These are phyloP conservation scores for Calonectria naviculata DNA, from an alignment of 2,329 filamentous ascomycete genomes.

Conservation along the genomic window DNA sequence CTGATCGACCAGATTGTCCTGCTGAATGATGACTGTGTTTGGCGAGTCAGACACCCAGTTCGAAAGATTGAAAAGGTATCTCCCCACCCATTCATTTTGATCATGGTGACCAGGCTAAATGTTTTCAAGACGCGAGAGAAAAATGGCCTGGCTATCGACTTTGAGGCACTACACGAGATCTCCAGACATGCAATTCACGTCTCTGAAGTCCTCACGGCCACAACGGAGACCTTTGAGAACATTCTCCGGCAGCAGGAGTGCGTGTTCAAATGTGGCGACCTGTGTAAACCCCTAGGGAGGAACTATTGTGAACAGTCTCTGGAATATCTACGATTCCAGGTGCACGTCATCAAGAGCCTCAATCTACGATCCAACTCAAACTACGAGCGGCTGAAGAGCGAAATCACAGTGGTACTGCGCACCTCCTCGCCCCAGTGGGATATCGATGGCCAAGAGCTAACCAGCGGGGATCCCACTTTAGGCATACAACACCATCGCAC, in stretches of 20 bases:
- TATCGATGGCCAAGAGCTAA: not conserved
- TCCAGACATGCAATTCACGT: conserved; percentile 11
- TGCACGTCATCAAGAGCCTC: conserved; percentile 11
- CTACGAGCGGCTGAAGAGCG: conserved; percentile 7
- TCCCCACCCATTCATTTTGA: not conserved
- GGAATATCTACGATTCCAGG: conserved; percentile 4
- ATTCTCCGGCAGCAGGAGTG: not conserved
- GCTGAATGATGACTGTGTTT: conserved; percentile 1
- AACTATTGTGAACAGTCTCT: not conserved
- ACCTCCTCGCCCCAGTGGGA: too few species aligned
- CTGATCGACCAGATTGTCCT: conserved; percentile 1
- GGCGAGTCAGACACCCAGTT: conserved; percentile 1
- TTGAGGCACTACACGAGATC: conserved; percentile 1
- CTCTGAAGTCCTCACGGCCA: not conserved
- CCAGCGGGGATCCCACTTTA: not conserved
- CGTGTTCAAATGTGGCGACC: not conserved
- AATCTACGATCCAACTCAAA: conserved; percentile 7
- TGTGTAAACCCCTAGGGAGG: not conserved
- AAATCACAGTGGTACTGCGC: conserved; percentile 7
- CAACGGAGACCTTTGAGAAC: not conserved
- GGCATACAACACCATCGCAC: conserved; percentile 15
- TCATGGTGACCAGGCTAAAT: not conserved
- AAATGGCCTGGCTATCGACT: not conserved
- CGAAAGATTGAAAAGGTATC: conserved; percentile 4
- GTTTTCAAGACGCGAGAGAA: not conserved